phyloP scores from a whole-genome alignment of 148 eudicot species.

The Amaranthus cruentus region DNA sequence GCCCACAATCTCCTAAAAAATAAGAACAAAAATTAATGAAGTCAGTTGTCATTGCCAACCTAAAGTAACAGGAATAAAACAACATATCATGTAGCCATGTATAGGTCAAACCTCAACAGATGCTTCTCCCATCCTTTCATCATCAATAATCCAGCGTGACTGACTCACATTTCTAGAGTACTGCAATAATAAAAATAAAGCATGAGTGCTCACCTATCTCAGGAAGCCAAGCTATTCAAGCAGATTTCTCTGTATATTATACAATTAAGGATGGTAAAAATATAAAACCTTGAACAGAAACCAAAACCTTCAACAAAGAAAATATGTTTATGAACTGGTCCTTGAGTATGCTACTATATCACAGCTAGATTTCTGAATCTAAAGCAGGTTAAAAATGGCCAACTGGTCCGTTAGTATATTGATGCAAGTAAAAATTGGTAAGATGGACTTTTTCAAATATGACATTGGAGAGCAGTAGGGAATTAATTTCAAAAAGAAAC shows the following conservation, averaged over 20 bases:
- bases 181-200: slow-evolving; percentile 39
- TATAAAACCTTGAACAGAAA: neutral
- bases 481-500: no score
- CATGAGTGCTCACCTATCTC: slow-evolving; percentile 6
- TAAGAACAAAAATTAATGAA: slow-evolving; percentile 5
- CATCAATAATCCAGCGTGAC: slow-evolving; percentile 92
- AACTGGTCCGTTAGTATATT: no score
- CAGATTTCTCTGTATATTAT: neutral
- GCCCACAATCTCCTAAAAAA: slow-evolving; percentile 75
- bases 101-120: slow-evolving; percentile 71
- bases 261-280: neutral
- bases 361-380: no score
- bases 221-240: neutral
- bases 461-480: no score
- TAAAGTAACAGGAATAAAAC: neutral
- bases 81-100: neutral
- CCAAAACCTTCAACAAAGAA: neutral
- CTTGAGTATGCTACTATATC: no score
- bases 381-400: no score
- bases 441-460: no score
- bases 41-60: slow-evolving; percentile 12
- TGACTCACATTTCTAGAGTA: slow-evolving; percentile 93
- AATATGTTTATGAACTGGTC: neutral
- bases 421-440: no score
- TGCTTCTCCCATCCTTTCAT: slow-evolving; percentile 96